phyloP scores from a whole-genome alignment of 1,284 basidiomycete species.

The Moesziomyces antarcticus region DNA sequence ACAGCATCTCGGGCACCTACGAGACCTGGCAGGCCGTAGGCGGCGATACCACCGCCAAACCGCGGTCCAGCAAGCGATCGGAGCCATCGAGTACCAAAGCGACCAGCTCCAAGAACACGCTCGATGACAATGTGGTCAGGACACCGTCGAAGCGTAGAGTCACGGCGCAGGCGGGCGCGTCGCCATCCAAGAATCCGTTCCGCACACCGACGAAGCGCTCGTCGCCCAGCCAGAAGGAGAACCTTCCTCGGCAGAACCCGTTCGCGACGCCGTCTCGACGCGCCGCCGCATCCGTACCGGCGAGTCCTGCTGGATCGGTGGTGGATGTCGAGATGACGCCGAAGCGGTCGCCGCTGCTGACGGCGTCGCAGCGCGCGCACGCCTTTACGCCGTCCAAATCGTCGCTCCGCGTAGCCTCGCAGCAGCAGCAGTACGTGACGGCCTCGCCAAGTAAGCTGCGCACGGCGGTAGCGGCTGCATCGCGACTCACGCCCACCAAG shows the following conservation, averaged over 20 bases:
- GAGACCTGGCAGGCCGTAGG: slow-evolving; percentile 57
- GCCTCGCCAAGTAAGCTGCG: slow-evolving; percentile 35
- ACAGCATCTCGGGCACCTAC: slow-evolving; percentile 51
- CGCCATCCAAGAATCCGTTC: slow-evolving; percentile 21
- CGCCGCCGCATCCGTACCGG: background rate
- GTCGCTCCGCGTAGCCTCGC: background rate
- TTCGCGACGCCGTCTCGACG: slow-evolving; percentile 30
- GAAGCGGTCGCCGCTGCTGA: slow-evolving; percentile 20
- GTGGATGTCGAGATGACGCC: slow-evolving; percentile 49
- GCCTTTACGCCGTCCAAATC: slow-evolving; percentile 18
- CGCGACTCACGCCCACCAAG: slow-evolving; percentile 18
- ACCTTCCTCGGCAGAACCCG: slow-evolving; percentile 10
- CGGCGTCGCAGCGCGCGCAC: slow-evolving; percentile 4
- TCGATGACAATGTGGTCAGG: slow-evolving; percentile 18
- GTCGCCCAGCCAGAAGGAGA: background rate
- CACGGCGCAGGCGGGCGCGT: background rate
- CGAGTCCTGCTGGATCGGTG: slow-evolving; percentile 30
- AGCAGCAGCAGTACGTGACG: slow-evolving; percentile 15
- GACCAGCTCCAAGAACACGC: slow-evolving; percentile 18
- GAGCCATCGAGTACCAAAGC: background rate
- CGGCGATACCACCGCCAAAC: slow-evolving; percentile 17
- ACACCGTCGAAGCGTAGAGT: slow-evolving; percentile 29
- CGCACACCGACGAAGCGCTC: slow-evolving; percentile 23
- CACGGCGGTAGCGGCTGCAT: slow-evolving; percentile 8
- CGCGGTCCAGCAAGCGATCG: background rate